A percentile compares a stretch with the other conserved stretches of the same genome.
These are phyloP conservation scores for Polyporus tsugae DNA, from an alignment of 1,284 basidiomycete genomes.

Conservation along the genomic window DNA sequence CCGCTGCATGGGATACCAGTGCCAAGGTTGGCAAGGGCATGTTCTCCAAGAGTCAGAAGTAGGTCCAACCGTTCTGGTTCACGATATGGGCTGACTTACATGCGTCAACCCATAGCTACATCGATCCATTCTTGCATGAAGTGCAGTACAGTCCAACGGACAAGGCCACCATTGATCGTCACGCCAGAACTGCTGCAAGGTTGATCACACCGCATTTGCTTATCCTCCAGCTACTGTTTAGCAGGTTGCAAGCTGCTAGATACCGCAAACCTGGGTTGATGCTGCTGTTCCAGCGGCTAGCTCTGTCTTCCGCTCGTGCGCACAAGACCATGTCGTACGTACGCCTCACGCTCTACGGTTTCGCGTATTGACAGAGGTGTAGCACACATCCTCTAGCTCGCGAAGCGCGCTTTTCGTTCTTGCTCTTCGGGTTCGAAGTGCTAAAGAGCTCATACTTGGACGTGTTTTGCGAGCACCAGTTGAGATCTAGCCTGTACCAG, in stretches of 20 bases:
- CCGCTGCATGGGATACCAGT: conserved; percentile 88
- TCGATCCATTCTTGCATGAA: conserved; percentile 88
- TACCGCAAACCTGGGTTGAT: conserved; percentile 90
- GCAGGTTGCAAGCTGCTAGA: conserved; percentile 92
- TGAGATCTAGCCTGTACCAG: conserved; percentile 82
- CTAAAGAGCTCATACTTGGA: conserved; percentile 91
- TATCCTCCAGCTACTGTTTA: conserved; percentile 90
- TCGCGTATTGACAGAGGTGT: conserved; percentile 13
- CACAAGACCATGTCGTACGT: conserved; percentile 77
- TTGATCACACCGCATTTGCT: conserved; percentile 86
- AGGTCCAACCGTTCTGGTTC: conserved; percentile 40
- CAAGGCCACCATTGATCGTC: conserved; percentile 84
- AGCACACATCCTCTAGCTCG: conserved; percentile 94
- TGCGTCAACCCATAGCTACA: conserved; percentile 59
- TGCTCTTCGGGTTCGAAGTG: conserved; percentile 94
- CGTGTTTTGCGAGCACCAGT: conserved; percentile 79
- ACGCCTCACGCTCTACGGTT: not conserved
- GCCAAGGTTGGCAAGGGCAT: conserved; percentile 83
- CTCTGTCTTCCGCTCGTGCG: conserved; percentile 80
- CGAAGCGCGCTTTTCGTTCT: conserved; percentile 88
- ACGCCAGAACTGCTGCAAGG: conserved; percentile 74
- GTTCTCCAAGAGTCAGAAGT: conserved; percentile 87
- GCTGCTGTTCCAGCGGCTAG: conserved; percentile 84
- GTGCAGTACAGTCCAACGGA: conserved; percentile 94
- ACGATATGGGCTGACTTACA: not conserved